phyloP scores from a whole-genome alignment of 108 stramenopile species.

The Seminavis robusta region DNA sequence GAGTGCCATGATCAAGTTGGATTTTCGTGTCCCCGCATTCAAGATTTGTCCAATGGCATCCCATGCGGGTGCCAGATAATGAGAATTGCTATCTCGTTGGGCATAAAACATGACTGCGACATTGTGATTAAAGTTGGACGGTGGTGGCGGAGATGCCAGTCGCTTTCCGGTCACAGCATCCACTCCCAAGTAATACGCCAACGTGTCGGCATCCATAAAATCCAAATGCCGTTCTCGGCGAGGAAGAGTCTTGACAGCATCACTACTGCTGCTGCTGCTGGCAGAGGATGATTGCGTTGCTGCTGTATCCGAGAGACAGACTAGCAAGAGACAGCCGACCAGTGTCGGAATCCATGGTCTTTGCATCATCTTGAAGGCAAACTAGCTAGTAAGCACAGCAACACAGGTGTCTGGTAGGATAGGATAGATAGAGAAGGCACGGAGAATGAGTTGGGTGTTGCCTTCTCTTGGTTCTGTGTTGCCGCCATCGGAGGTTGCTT shows the following conservation, averaged over 20 bases:
- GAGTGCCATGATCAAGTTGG: slow-evolving; percentile 64
- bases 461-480: too few species aligned
- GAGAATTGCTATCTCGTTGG: slow-evolving; percentile 68
- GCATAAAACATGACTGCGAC: slow-evolving; percentile 84
- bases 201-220: slow-evolving; percentile 77
- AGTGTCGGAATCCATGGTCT: too few species aligned
- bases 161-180: slow-evolving; percentile 42
- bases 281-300: background rate
- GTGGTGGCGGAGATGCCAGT: slow-evolving; percentile 33
- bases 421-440: too few species aligned
- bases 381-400: too few species aligned
- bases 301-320: too few species aligned
- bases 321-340: too few species aligned
- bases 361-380: too few species aligned
- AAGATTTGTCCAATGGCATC: slow-evolving; percentile 58
- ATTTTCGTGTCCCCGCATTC: slow-evolving; percentile 49
- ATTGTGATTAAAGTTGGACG: slow-evolving; percentile 66
- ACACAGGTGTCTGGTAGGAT: too few species aligned
- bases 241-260: background rate
- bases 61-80: slow-evolving; percentile 64
- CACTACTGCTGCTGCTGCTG: background rate
- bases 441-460: too few species aligned
- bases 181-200: slow-evolving; percentile 66
- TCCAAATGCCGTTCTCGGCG: slow-evolving; percentile 68
- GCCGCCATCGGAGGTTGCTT: too few species aligned